phyloP scores from a whole-genome alignment of 441 rosid genomes.

The Euphorbia corollata region DNA sequence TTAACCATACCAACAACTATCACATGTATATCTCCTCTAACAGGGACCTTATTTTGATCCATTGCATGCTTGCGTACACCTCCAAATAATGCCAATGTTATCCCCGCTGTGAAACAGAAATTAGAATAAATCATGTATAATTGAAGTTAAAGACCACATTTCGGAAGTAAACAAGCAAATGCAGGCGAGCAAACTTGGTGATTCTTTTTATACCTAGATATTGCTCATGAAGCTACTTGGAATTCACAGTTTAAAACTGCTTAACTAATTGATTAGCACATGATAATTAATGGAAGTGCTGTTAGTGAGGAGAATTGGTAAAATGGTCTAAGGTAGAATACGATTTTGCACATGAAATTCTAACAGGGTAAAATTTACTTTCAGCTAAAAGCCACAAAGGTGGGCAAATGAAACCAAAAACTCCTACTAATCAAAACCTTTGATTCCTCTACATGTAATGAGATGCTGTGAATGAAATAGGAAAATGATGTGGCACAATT shows the following conservation, averaged over 20 bases:
- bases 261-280: constrained; percentile 7
- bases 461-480: constrained; percentile 3
- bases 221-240: constrained; percentile 1
- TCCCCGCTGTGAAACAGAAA: constrained; percentile 65
- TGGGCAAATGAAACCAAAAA: background rate
- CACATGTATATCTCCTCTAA: constrained; percentile 98
- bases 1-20: constrained; percentile 76
- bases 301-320: constrained; percentile 1
- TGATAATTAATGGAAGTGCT: constrained; percentile 8
- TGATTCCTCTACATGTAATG: constrained; percentile 8
- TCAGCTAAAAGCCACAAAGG: background rate
- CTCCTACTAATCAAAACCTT: background rate
- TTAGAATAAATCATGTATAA: constrained; percentile 7
- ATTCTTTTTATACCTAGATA: background rate
- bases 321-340: background rate
- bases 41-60: constrained; percentile 94
- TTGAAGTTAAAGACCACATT: constrained; percentile 12
- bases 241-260: constrained; percentile 2
- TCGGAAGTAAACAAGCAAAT: constrained; percentile 2
- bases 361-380: constrained; percentile 8
- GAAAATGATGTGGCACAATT: constrained; percentile 8
- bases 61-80: constrained; percentile 87
- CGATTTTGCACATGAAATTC: background rate
- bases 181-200: constrained; percentile 6
- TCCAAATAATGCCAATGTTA: constrained; percentile 86